phyloP scores from a whole-genome alignment of 352 stramenopile genomes.

The Labyrinthula sp. region DNA sequence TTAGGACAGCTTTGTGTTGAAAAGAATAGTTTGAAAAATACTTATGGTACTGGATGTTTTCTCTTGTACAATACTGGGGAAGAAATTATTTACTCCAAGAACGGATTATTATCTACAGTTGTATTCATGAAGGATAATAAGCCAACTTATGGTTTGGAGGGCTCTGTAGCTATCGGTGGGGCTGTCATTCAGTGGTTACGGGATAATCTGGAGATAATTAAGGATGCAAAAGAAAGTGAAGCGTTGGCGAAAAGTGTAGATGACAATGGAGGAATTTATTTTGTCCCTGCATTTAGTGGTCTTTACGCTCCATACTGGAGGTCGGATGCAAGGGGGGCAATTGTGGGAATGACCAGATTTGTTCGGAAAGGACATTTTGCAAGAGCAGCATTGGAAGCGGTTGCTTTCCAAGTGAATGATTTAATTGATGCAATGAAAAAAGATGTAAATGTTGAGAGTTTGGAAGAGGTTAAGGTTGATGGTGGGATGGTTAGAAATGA shows the following conservation, averaged over 20 bases:
- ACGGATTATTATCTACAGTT: constrained; percentile 87
- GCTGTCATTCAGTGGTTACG: constrained; percentile 91
- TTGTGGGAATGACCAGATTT: constrained; percentile 82
- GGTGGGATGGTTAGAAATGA: constrained; percentile 88
- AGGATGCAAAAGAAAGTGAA: constrained; percentile 48
- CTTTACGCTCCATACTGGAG: constrained; percentile 90
- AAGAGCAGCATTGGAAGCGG: constrained; percentile 78
- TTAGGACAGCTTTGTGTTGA: constrained; percentile 90
- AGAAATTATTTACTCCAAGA: constrained; percentile 51
- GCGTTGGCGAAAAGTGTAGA: constrained; percentile 51
- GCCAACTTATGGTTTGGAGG: constrained; percentile 81
- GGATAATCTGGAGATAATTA: constrained; percentile 88
- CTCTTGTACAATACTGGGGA: constrained; percentile 96
- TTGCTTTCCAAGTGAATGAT: constrained; percentile 80
- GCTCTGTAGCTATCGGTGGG: constrained; percentile 77
- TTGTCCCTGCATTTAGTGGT: constrained; percentile 89
- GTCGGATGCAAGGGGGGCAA: constrained; percentile 74
- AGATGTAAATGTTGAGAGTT: constrained; percentile 52
- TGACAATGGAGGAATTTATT: constrained; percentile 85
- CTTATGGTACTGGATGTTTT: constrained; percentile 95
- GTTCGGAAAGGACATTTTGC: constrained; percentile 75
- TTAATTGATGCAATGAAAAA: constrained; percentile 77
- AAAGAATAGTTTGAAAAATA: constrained; percentile 64
- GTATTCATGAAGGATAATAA: constrained; percentile 51
- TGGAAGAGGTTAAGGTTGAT: constrained; percentile 77